A percentile compares a stretch with the other conserved stretches of the same genome.
These are phyloP conservation scores for Hypoxylon fuscum DNA, from an alignment of 495 filamentous ascomycete species.

Conservation along the genomic window DNA sequence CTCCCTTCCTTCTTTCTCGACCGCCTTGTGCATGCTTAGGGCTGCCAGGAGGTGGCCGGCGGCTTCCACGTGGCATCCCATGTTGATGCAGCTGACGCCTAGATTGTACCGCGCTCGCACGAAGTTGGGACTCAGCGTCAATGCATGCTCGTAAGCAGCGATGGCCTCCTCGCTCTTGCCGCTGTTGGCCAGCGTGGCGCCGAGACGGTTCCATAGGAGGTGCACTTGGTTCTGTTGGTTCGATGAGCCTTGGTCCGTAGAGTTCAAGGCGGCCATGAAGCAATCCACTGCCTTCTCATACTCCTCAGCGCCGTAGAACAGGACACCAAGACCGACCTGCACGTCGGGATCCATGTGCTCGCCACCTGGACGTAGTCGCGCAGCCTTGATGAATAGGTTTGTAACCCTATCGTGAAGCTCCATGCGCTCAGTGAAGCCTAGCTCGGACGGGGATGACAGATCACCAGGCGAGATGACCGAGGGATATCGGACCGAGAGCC, in stretches of 20 bases:
- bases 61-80: slow-evolving; percentile 91
- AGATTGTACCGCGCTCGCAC: slow-evolving; percentile 97
- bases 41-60: slow-evolving; percentile 94
- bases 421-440: slow-evolving; percentile 93
- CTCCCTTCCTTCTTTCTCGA: slow-evolving; percentile 84
- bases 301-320: slow-evolving; percentile 97
- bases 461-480: slow-evolving; percentile 72
- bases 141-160: slow-evolving; percentile 91
- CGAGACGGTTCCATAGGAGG: slow-evolving; percentile 96
- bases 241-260: slow-evolving; percentile 76
- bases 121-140: slow-evolving; percentile 91
- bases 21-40: slow-evolving; percentile 94
- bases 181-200: slow-evolving; percentile 94
- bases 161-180: slow-evolving; percentile 95
- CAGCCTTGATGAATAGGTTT: slow-evolving; percentile 87
- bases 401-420: slow-evolving; percentile 90
- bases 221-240: slow-evolving; percentile 84
- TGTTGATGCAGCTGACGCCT: slow-evolving; percentile 96
- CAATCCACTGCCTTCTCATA: slow-evolving; percentile 99
- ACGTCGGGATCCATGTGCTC: slow-evolving; percentile 95
- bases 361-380: slow-evolving; percentile 87
- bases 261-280: slow-evolving; percentile 88
- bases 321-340: slow-evolving; percentile 94
- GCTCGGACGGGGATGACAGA: slow-evolving; percentile 73
- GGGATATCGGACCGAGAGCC: slow-evolving; percentile 93